These are phyloP conservation scores for Neoboletus magnificus DNA, from an alignment of 768 basidiomycete genomes.

Conservation along the genomic window DNA sequence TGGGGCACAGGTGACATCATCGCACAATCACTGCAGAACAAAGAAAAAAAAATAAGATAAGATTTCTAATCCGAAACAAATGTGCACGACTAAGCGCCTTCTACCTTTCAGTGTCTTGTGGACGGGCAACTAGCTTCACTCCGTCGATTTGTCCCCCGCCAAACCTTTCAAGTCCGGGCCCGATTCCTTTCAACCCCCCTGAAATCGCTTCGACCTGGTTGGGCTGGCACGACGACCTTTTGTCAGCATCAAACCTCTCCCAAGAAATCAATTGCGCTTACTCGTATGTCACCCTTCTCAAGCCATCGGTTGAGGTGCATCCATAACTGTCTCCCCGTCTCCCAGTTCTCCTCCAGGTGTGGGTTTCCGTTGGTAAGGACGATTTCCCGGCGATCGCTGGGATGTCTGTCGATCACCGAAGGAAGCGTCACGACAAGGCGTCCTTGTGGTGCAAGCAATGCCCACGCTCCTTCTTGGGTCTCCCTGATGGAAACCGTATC, in stretches of 20 bases:
- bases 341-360: slow-evolving; percentile 33
- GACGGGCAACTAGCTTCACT: slow-evolving; percentile 42
- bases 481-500: slow-evolving; percentile 38
- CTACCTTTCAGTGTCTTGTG: slow-evolving; percentile 43
- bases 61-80: slow-evolving; percentile 23
- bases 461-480: slow-evolving; percentile 38
- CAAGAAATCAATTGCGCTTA: slow-evolving; percentile 8
- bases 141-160: slow-evolving; percentile 41
- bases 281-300: slow-evolving; percentile 32
- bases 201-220: slow-evolving; percentile 41
- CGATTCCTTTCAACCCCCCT: slow-evolving; percentile 42
- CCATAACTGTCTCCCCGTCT: slow-evolving; percentile 33
- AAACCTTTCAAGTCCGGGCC: slow-evolving; percentile 40
- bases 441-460: slow-evolving; percentile 37
- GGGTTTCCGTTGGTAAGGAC: slow-evolving; percentile 34
- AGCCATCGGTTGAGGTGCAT: slow-evolving; percentile 25
- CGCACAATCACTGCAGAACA: slow-evolving; percentile 21
- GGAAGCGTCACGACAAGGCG: slow-evolving; percentile 34
- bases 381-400: slow-evolving; percentile 26
- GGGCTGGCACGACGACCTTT: slow-evolving; percentile 31
- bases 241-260: neutral
- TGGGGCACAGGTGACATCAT: slow-evolving; percentile 14
- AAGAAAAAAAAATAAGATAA: slow-evolving; percentile 17
- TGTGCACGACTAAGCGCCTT: slow-evolving; percentile 17
- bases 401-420: slow-evolving; percentile 29